These are phyloP conservation scores for Rhexocercosporidium sp. DNA, from an alignment of 2,329 filamentous ascomycete genomes.

Conservation along the genomic window DNA sequence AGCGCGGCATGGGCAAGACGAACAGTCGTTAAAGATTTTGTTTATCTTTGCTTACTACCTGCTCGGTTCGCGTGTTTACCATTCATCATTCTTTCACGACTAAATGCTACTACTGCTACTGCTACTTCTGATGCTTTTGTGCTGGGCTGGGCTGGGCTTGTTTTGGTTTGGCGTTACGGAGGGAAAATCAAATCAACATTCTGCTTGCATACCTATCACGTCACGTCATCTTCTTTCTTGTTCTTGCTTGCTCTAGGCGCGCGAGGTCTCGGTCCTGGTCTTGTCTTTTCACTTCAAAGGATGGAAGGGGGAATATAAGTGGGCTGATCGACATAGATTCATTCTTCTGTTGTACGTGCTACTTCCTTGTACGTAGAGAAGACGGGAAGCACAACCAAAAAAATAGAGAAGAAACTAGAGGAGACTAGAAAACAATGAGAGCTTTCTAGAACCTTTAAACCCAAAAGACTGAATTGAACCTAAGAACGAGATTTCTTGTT, in stretches of 20 bases:
- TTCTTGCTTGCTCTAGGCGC: not conserved
- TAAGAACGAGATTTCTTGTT: too few species aligned
- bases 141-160: not conserved
- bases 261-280: not conserved
- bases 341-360: not conserved
- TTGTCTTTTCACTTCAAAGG: not conserved
- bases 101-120: not conserved
- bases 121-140: not conserved
- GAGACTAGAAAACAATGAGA: too few species aligned
- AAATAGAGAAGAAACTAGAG: too few species aligned
- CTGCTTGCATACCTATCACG: not conserved
- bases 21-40: slow-evolving; percentile 68
- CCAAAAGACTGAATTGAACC: too few species aligned
- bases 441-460: too few species aligned
- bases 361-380: not conserved
- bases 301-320: too few species aligned
- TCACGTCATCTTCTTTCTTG: not conserved
- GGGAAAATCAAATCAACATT: not conserved
- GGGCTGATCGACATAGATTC: too few species aligned
- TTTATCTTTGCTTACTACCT: too few species aligned
- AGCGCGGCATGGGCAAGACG: slow-evolving; percentile 93
- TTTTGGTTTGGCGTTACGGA: slow-evolving; percentile 5
- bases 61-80: not conserved
- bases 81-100: not conserved
- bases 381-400: too few species aligned